phyloP scores from a whole-genome alignment of 2,329 filamentous ascomycete species.

The Verticillium longisporum region DNA sequence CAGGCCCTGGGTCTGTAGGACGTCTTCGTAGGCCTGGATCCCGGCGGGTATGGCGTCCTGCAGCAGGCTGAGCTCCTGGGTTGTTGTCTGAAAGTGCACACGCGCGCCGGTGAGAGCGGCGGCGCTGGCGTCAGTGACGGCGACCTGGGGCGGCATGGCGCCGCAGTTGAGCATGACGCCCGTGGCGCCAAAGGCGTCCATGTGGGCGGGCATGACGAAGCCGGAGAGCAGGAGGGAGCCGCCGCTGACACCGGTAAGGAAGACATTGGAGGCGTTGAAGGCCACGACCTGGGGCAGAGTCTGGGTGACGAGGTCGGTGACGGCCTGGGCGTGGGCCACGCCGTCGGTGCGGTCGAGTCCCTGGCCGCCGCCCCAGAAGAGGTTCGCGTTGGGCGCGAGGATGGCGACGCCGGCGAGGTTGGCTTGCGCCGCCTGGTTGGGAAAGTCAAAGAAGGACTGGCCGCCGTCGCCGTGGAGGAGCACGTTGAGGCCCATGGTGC shows the following conservation, averaged over 20 bases:
- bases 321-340: conserved; percentile 47
- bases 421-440: conserved; percentile 38
- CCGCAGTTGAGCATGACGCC: conserved; percentile 52
- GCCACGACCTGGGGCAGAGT: conserved; percentile 45
- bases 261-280: conserved; percentile 44
- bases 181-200: conserved; percentile 37
- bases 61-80: conserved; percentile 40
- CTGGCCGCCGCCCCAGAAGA: conserved; percentile 51
- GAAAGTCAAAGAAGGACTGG: conserved; percentile 51
- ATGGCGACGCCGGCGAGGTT: conserved; percentile 44
- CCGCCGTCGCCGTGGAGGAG: conserved; percentile 55
- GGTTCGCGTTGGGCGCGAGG: conserved; percentile 45
- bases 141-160: conserved; percentile 44
- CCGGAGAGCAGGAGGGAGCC: conserved; percentile 46
- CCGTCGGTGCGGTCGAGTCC: conserved; percentile 48
- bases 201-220: conserved; percentile 51
- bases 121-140: conserved; percentile 31
- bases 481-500: conserved; percentile 44
- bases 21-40: conserved; percentile 42
- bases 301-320: conserved; percentile 42
- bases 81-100: conserved; percentile 51
- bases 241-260: conserved; percentile 52
- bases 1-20: conserved; percentile 36
- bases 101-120: conserved; percentile 36
- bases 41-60: conserved; percentile 43